Percentiles rank a stretch among this genome's conserved stretches.
phyloP scores from a whole-genome alignment of 768 basidiomycete genomes.

The Tylopilus sp. region DNA sequence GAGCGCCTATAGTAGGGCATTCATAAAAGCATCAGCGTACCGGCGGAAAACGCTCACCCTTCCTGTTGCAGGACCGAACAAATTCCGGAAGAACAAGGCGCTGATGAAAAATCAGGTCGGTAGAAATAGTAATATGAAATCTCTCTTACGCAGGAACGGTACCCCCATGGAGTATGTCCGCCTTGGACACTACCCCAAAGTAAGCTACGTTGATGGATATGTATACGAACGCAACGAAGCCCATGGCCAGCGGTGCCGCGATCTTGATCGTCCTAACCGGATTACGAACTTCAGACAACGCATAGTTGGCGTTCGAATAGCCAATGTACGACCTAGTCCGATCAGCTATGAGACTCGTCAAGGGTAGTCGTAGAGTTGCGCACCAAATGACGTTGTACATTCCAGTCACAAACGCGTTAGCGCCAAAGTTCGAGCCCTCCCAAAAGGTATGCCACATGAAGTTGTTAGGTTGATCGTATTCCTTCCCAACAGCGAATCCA shows the following conservation, averaged over 20 bases:
- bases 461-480: constrained; percentile 53
- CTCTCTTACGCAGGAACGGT: constrained; percentile 60
- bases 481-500: constrained; percentile 47
- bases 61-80: constrained; percentile 63
- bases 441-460: constrained; percentile 59
- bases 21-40: neutral
- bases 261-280: constrained; percentile 69
- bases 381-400: constrained; percentile 73
- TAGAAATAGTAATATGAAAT: neutral
- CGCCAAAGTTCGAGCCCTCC: constrained; percentile 54
- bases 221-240: constrained; percentile 55
- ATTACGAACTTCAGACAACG: constrained; percentile 64
- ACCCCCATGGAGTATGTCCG: constrained; percentile 59
- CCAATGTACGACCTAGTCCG: constrained; percentile 61
- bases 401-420: constrained; percentile 60
- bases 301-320: constrained; percentile 74
- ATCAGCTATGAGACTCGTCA: neutral
- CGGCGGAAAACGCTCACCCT: constrained; percentile 36
- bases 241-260: constrained; percentile 66
- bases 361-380: neutral
- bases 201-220: constrained; percentile 68
- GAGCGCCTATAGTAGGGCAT: constrained; percentile 42
- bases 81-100: constrained; percentile 70
- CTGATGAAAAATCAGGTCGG: constrained; percentile 28
- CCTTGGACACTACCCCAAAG: constrained; percentile 68